Evolutionary conservation across 805 yeast species (phyloP).

Genomic region (Hanseniaspora guilliermondii): DNA sequence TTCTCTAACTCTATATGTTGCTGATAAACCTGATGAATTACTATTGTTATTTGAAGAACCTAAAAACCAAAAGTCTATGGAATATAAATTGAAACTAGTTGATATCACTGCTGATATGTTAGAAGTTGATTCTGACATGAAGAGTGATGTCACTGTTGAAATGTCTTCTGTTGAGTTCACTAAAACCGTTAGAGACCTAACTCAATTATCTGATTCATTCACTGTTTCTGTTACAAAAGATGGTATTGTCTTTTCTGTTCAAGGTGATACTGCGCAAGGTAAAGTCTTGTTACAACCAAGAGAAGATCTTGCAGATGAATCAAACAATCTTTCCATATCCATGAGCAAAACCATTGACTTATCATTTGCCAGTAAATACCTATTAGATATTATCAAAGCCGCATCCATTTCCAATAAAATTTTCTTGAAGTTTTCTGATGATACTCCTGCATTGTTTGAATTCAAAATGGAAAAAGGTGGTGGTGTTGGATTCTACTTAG

Average conservation of each 20-base stretch:
- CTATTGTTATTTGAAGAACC: conserved; percentile 81
- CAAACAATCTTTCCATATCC: conserved; percentile 59
- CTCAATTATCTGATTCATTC: conserved; percentile 75
- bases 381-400: conserved; percentile 85
- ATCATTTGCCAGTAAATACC: conserved; percentile 83
- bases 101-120: conserved; percentile 92
- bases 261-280: conserved; percentile 87
- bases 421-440: conserved; percentile 75
- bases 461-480: conserved; percentile 76
- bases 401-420: conserved; percentile 63
- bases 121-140: conserved; percentile 77
- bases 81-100: conserved; percentile 83
- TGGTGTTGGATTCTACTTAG: conserved; percentile 85
- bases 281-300: conserved; percentile 73
- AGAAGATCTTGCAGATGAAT: conserved; percentile 70
- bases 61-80: conserved; percentile 80
- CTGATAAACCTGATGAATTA: conserved; percentile 71
- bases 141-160: conserved; percentile 70
- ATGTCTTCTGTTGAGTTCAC: conserved; percentile 84
- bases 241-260: conserved; percentile 75
- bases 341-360: conserved; percentile 77
- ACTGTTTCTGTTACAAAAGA: conserved; percentile 81
- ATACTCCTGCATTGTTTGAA: conserved; percentile 88
- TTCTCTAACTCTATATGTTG: conserved; percentile 76
- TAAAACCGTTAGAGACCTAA: conserved; percentile 78